phyloP scores from a whole-genome alignment of 2,329 filamentous ascomycete genomes.

The Juglanconis juglandina region DNA sequence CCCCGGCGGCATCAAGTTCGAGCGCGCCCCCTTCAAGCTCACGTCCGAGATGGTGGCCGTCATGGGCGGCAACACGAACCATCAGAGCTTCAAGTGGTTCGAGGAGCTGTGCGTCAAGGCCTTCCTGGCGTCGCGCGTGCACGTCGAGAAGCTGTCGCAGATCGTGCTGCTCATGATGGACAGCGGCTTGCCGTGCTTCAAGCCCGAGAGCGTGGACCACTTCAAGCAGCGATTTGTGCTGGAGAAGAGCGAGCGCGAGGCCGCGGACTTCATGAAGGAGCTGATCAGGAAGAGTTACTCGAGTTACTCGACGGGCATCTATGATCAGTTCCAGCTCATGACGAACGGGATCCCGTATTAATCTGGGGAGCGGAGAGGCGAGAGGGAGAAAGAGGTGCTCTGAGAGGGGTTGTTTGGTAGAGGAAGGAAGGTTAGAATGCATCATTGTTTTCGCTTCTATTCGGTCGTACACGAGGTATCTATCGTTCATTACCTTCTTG shows the following conservation, averaged over 20 bases:
- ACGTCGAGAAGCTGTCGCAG: constrained; percentile 84
- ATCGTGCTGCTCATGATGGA: constrained; percentile 95
- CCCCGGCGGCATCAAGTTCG: constrained; percentile 93
- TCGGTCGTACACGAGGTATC: neutral
- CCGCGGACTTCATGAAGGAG: constrained; percentile 88
- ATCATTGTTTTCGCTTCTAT: neutral
- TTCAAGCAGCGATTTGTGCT: constrained; percentile 91
- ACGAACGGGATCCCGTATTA: constrained; percentile 97
- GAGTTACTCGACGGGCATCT: constrained; percentile 88
- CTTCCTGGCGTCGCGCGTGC: constrained; percentile 82
- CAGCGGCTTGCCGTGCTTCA: constrained; percentile 94
- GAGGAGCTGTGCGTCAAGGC: constrained; percentile 95
- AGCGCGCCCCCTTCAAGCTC: constrained; percentile 96
- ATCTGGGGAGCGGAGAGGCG: neutral
- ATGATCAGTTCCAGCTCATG: constrained; percentile 95
- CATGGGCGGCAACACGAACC: constrained; percentile 83
- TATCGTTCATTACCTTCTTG: neutral
- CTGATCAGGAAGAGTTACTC: constrained; percentile 86
- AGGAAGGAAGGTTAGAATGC: neutral
- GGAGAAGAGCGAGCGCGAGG: constrained; percentile 87
- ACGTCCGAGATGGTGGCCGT: constrained; percentile 98
- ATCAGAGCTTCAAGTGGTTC: constrained; percentile 91
- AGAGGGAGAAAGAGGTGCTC: neutral
- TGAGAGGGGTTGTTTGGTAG: neutral
- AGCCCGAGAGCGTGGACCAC: constrained; percentile 88